A percentile compares a stretch with the other conserved stretches of the same genome.
phyloP scores from a whole-genome alignment of 2,329 filamentous ascomycete genomes.

The Fusarium sp. region DNA sequence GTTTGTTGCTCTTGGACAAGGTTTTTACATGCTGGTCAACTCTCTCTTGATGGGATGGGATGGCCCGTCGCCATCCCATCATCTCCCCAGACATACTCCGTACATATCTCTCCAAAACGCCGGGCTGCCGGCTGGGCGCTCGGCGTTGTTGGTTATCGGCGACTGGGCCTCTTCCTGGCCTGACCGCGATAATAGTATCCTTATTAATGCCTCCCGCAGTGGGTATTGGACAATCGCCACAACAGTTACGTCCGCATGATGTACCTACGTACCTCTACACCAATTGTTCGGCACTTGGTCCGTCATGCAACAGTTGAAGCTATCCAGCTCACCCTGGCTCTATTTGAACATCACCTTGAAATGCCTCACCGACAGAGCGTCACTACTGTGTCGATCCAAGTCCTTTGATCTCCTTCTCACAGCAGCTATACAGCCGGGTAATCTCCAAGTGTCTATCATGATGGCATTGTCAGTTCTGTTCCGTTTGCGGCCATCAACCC shows the following conservation, averaged over 20 bases:
- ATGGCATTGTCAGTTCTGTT: not conserved
- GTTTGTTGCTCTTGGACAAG: not conserved
- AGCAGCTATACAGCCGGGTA: not conserved
- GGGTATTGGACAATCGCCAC: not conserved
- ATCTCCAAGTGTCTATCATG: not conserved
- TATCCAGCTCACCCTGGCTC: conserved; percentile 17
- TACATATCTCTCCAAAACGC: conserved; percentile 4
- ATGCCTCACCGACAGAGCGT: conserved; percentile 32
- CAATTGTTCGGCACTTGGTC: conserved; percentile 15
- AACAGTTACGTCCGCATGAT: not conserved
- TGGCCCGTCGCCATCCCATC: conserved; percentile 11
- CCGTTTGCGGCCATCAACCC: not conserved
- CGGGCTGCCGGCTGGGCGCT: conserved; percentile 17
- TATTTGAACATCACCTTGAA: conserved; percentile 22
- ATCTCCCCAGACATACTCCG: not conserved
- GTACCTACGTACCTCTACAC: not conserved
- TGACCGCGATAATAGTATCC: not conserved
- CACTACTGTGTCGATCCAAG: conserved; percentile 25
- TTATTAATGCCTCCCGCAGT: conserved; percentile 6
- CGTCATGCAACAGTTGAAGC: conserved; percentile 11
- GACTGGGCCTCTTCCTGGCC: not conserved
- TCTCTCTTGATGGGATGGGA: not conserved
- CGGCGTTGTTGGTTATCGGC: not conserved
- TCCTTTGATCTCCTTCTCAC: conserved; percentile 34
- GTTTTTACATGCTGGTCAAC: conserved; percentile 1